phyloP scores from a whole-genome alignment of 176 grass and related monocot genomes.

The Eremochloa ophiuroides region DNA sequence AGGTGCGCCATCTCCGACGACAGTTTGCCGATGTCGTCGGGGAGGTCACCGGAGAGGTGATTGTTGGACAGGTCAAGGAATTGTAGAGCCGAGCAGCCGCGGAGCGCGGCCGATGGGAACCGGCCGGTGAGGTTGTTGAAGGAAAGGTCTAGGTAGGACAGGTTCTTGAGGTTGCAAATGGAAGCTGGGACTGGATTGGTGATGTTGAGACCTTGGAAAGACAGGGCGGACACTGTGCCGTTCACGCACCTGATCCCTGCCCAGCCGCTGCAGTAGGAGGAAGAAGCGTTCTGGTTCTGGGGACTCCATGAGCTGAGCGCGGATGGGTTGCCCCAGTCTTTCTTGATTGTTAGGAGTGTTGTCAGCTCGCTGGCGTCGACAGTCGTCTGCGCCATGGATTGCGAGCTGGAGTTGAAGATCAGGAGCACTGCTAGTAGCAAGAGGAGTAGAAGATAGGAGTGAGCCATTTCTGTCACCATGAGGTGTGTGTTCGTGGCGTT shows the following conservation, averaged over 20 bases:
- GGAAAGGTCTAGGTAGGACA: too few species aligned
- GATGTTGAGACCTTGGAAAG: too few species aligned
- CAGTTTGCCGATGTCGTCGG: too few species aligned
- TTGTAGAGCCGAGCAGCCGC: too few species aligned
- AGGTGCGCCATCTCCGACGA: too few species aligned
- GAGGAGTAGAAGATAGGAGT: not conserved
- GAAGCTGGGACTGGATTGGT: too few species aligned
- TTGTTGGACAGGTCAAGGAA: too few species aligned
- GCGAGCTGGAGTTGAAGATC: not conserved
- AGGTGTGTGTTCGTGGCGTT: not conserved
- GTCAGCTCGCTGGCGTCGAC: not conserved
- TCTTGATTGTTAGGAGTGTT: constrained; percentile 20
- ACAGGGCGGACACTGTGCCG: too few species aligned
- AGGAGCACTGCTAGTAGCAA: not conserved
- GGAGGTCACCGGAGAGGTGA: too few species aligned
- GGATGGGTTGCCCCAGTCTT: constrained; percentile 38
- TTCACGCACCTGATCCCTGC: constrained; percentile 18
- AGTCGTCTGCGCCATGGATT: not conserved
- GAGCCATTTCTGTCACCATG: not conserved
- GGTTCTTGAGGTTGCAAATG: too few species aligned
- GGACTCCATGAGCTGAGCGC: constrained; percentile 38
- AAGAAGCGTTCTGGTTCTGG: not conserved
- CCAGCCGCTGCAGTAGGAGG: constrained; percentile 45
- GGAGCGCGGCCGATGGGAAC: too few species aligned
- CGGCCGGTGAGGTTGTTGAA: too few species aligned